Base-by-base conservation (phyloP, 371 early-diverging fungal species). In the Apophysomyces trapeziformis region DNA sequence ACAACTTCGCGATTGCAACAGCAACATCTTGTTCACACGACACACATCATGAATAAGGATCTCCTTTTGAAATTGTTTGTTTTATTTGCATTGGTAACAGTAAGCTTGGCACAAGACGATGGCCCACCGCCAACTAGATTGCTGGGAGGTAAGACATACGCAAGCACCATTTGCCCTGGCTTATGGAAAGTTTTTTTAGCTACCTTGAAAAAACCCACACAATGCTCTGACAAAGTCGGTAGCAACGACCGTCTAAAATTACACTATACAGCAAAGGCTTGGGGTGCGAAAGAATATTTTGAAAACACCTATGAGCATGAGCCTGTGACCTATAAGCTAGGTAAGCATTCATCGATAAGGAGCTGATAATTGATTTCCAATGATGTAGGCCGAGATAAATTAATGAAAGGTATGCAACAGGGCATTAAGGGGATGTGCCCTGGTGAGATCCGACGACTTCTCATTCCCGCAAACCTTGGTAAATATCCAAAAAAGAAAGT, bases 391-490 rank as follows among this genome's bases (percentile, higher is more conserved):
- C 67, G 66, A 35, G 76, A 75, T 39, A 74, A 71, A 18, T 58
- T 78, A 1, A 69, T 78, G 67, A 66, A 75, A 47, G 74, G 72
- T 70, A 68, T 89, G 76, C 89, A 91, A 45, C 71, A 87, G 45
- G 92, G 91, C n/a, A 71, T 92, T 21, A 63, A 85, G 39, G 90
- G 81, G 65, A 92, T 92, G 92, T 88, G 88, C 58, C 71, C 82
- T 14, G 91, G 89, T 57, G 89, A 90, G 71, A 82, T 88, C 60
- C 73, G 91, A 21, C 80, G 82, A 57, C 68, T 92, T n/a, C 68
- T 80, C 37, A 88, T 91, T 41, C 90, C 92, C 26, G 69, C 88
- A 8, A 67, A 77, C 41, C 77, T 89, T 18, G 87, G 84, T 72
- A 68, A 64, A 63, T 57, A 44, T 41, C 26, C 26, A 16, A 13